These are phyloP conservation scores for Cyclaneusma minus DNA, from an alignment of 2,329 filamentous ascomycete species.

Conservation along the genomic window DNA sequence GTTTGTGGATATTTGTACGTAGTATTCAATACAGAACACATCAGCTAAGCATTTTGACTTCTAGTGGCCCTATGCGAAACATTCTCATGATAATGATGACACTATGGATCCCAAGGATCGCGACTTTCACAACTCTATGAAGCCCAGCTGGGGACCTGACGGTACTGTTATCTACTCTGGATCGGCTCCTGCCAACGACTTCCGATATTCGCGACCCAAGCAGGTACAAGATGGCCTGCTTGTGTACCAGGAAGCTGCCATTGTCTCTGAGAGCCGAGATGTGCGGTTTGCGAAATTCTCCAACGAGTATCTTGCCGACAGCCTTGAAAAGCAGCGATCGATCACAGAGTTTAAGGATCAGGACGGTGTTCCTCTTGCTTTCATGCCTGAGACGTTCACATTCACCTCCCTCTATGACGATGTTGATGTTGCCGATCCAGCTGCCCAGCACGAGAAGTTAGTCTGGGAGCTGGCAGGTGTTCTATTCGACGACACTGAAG, in stretches of 20 bases:
- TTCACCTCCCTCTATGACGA: constrained; percentile 33
- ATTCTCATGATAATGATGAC: constrained; percentile 50
- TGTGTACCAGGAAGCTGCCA: constrained; percentile 34
- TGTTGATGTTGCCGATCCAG: constrained; percentile 23
- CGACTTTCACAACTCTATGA: constrained; percentile 55
- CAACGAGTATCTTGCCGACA: constrained; percentile 39
- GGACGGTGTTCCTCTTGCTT: constrained; percentile 44
- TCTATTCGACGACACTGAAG: constrained; percentile 59
- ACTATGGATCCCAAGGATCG: constrained; percentile 46
- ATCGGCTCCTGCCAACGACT: constrained; percentile 21
- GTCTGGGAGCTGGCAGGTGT: constrained; percentile 81
- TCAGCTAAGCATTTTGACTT: constrained; percentile 30
- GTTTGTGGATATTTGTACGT: constrained; percentile 17
- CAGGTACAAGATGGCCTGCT: constrained; percentile 28
- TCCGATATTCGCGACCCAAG: constrained; percentile 10
- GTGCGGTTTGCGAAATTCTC: constrained; percentile 49
- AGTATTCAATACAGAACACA: constrained; percentile 18
- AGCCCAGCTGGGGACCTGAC: constrained; percentile 64
- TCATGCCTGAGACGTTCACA: constrained; percentile 26
- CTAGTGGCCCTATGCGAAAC: constrained; percentile 80
- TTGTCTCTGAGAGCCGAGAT: constrained; percentile 49
- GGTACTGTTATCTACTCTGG: constrained; percentile 55
- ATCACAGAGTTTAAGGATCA: constrained; percentile 35
- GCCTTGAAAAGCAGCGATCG: constrained; percentile 37
- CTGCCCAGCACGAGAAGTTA: constrained; percentile 47